These are phyloP conservation scores for Neohortaea acidophila DNA, from an alignment of 495 filamentous ascomycete genomes.

Conservation along the genomic window DNA sequence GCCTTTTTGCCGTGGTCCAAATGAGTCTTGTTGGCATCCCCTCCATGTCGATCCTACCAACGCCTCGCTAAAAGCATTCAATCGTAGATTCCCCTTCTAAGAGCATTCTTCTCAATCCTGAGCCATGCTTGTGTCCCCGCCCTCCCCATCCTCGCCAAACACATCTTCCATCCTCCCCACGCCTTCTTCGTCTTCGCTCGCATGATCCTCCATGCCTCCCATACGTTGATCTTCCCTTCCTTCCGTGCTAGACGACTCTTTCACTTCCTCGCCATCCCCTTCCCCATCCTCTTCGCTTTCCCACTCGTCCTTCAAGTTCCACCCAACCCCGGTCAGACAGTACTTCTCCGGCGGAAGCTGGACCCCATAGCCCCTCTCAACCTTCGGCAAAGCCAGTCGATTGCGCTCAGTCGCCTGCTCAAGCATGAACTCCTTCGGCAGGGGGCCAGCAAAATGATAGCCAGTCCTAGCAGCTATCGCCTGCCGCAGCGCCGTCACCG, in stretches of 20 bases:
- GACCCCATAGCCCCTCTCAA: conserved; percentile 61
- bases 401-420: conserved; percentile 77
- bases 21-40: background rate
- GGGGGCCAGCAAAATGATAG: conserved; percentile 42
- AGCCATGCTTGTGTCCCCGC: conserved; percentile 7
- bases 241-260: conserved; percentile 27
- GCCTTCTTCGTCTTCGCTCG: conserved; percentile 11
- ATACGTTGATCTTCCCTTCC: conserved; percentile 52
- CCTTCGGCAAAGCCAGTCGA: conserved; percentile 58
- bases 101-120: background rate
- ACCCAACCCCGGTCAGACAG: conserved; percentile 69
- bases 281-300: conserved; percentile 35
- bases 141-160: conserved; percentile 9
- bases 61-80: background rate
- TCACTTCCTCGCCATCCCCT: conserved; percentile 41
- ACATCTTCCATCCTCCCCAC: conserved; percentile 17
- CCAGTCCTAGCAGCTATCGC: conserved; percentile 48
- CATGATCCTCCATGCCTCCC: conserved; percentile 33
- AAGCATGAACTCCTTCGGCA: conserved; percentile 75
- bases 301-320: conserved; percentile 73
- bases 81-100: background rate
- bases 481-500: conserved; percentile 42
- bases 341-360: conserved; percentile 82
- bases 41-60: background rate
- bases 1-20: background rate